Evolutionary conservation across 306 rosid species (phyloP), one percentile per base, ranked within the genome.

Genomic region (Lathyrus aphaca): DNA sequence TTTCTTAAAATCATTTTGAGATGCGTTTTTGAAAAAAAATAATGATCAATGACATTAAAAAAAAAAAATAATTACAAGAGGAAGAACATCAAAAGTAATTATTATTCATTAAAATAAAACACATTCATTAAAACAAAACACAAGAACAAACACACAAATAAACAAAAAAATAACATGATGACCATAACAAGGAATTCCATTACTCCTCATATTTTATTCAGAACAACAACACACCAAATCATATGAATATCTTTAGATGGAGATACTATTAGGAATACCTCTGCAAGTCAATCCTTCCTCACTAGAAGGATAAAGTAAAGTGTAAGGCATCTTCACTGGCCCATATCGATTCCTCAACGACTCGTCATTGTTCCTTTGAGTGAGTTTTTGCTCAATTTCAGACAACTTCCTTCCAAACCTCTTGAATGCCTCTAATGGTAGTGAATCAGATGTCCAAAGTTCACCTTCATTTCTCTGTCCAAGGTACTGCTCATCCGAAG

Each of bases 181-280:
- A 69, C 6, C n/a, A 69, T 12, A 13, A 29, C 1, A 9, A 42
- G 56, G 69, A 64, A 64, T 7, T 69, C 8, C 12, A 48, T 39
- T 57, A 67, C 64, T 39, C 13, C 37, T 38, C 48, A 19, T 15
- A 15, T 48, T 50, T 71, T 65, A 46, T 78, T 72, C 9, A 5
- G 3, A 71, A 14, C 21, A 40, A 25, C 18, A 57, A 37, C 23
- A 18, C 18, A 40, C 13, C 8, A 37, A 72, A 16, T 46, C 46
- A 35, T 43, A 43, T 16, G 6, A 5, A 15, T 6, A 13, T 11
- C 45, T 55, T 79, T 21, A 79, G 49, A 80, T 80, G 6, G 92
- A 88, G 71, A 91, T 81, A 12, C 97, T 91, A 17, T 88, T 91
- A 14, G 92, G 97, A 70, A 91, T 85, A 35, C 97, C 97, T 76